Evolutionary conservation across 2,329 filamentous ascomycete genomes (phyloP).

Genomic region (Sphaerulina musiva): DNA sequence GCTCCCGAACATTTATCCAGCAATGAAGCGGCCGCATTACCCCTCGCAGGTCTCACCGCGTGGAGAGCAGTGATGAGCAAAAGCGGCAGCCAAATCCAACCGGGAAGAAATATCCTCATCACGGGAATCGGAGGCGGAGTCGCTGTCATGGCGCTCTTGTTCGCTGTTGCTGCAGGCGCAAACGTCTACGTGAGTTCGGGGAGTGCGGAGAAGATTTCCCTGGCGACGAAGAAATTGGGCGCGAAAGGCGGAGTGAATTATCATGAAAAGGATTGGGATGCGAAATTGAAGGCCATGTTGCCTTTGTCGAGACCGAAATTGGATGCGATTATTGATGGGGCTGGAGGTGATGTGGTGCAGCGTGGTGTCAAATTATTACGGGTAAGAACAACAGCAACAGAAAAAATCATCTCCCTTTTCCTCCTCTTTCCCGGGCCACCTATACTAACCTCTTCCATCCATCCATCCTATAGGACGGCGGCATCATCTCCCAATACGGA

Average conservation of each 20-base stretch:
- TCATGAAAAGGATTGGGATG: slow-evolving; percentile 73
- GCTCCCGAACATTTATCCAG: slow-evolving; percentile 66
- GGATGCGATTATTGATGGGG: slow-evolving; percentile 85
- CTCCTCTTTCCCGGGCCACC: neutral
- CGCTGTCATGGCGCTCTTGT: slow-evolving; percentile 72
- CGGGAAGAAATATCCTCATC: slow-evolving; percentile 69
- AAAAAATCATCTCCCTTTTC: no score
- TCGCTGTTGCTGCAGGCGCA: slow-evolving; percentile 66
- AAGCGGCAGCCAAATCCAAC: slow-evolving; percentile 51
- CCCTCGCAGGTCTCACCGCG: slow-evolving; percentile 76
- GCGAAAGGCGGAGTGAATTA: slow-evolving; percentile 79
- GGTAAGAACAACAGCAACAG: slow-evolving; percentile 28
- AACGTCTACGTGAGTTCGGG: slow-evolving; percentile 78
- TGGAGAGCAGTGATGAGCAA: slow-evolving; percentile 84
- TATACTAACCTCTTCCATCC: neutral
- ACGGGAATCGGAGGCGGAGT: slow-evolving; percentile 93
- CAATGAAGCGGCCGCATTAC: slow-evolving; percentile 74
- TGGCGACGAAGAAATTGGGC: slow-evolving; percentile 58
- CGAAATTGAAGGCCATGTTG: slow-evolving; percentile 58
- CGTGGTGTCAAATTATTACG: slow-evolving; percentile 64
- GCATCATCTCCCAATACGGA: slow-evolving; percentile 78
- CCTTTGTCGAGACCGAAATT: slow-evolving; percentile 60
- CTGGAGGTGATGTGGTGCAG: slow-evolving; percentile 75
- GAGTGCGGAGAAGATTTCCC: slow-evolving; percentile 61
- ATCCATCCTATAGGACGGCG: slow-evolving; percentile 50